Evolutionary conservation across 441 rosid species (phyloP).

Genomic region (Gossypium trilobum): DNA sequence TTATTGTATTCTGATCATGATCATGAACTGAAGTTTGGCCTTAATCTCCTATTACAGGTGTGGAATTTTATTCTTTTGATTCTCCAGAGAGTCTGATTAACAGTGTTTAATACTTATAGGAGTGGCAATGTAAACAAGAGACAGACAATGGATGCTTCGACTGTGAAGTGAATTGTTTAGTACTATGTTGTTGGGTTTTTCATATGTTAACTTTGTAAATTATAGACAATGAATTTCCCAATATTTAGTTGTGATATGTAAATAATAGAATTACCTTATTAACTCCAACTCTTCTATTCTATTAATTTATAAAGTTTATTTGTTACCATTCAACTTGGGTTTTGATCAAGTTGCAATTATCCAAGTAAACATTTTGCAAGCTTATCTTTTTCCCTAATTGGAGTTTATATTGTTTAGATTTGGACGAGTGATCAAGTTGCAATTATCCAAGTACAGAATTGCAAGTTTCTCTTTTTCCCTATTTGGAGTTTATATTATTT

Average conservation of each 20-base stretch:
- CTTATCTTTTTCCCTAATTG: too few species aligned
- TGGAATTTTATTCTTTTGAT: slow-evolving; percentile 33
- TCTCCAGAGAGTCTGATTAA: slow-evolving; percentile 26
- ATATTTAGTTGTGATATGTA: slow-evolving; percentile 28
- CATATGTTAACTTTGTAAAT: slow-evolving; percentile 28
- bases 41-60: slow-evolving; percentile 26
- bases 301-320: slow-evolving; percentile 8
- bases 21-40: background rate
- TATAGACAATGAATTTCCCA: slow-evolving; percentile 15
- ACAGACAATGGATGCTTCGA: slow-evolving; percentile 12
- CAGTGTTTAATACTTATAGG: slow-evolving; percentile 28
- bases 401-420: too few species aligned
- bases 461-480: too few species aligned
- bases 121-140: slow-evolving; percentile 28
- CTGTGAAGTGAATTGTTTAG: slow-evolving; percentile 22
- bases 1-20: background rate
- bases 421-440: too few species aligned
- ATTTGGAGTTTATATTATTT: too few species aligned
- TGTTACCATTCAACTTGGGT: background rate
- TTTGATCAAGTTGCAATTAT: background rate
- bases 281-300: background rate
- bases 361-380: too few species aligned
- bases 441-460: too few species aligned
- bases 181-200: slow-evolving; percentile 18
- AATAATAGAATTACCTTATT: slow-evolving; percentile 20